Evolutionary conservation across 2,329 filamentous ascomycete species (phyloP), one percentile per base, ranked within the genome.

Genomic region (Microsporum canis): DNA sequence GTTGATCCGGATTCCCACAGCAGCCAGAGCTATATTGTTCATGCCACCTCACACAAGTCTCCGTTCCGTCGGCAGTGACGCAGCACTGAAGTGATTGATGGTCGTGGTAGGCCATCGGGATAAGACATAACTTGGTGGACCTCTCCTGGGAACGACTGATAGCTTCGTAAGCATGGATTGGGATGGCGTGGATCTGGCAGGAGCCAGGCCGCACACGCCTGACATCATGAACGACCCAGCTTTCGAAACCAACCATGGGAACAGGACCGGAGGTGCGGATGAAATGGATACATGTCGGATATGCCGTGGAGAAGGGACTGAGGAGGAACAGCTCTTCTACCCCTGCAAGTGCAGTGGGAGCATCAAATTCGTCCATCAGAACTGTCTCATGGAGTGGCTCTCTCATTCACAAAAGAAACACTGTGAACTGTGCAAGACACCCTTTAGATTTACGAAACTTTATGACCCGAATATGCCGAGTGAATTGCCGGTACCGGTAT

Each of bases 371-470:
- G 94, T 99, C 64, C 94, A 99, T 73, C 94, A 99, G 75, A 89
- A 95, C 72, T 99, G 94, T 73, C 78, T 99, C 75, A 96, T 99
- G 88, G 91, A 97, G 76, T 99, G 94, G 94, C 81, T 99, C 27
- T 92, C 91, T 57, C 95, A 99, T 75, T 97, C 94, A 1, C 91
- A 99, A 73, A 99, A 99, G 83, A 97, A 97, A 75, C 89, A 99
- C 79, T 99, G 95, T 80, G 94, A 99, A 78, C 85, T 99, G 39
- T 99, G 94, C 84, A 99, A 99, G 78, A 99, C 94, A 1, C 87
- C 91, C 0, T 99, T 97, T 71, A 88, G 91, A 63, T 99, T 99
- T 78, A 99, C 94, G 59, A 99, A 99, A 76, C 83, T 99, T 43
- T 99, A 99, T 77, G 86, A 91, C 64, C 90, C 91, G 3, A 84